Base-by-base conservation (phyloP, 2,329 filamentous ascomycete genomes). In the Pseudogymnoascus sp. region DNA sequence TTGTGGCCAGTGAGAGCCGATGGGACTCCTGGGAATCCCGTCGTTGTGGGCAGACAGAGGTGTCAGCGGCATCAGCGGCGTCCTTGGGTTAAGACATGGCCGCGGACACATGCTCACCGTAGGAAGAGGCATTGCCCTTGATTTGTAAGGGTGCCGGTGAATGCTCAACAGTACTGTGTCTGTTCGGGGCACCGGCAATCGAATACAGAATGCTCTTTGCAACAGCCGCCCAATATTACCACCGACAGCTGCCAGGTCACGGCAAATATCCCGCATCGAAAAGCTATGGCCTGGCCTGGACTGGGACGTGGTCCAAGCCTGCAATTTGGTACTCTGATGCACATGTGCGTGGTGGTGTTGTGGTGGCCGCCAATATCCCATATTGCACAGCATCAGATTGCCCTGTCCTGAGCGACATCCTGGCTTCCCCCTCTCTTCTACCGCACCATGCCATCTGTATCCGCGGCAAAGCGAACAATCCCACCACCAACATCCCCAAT, bases 41-140 rank as follows among this genome's bases (percentile, higher is more conserved):
- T 54, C 28, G n/a, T 11, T 6, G 32, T 20, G 47, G 47, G 47
- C 28, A 18, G 47, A 18, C n/a, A 11, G 28, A 32, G 4, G 25
- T 54, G 28, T 54, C 47, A 54, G 47, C 47, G 28, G 47, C 47
- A 54, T 54, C 47, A 54, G 47, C 47, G 47, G 47, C 47, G 28
- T 54, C 47, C 9, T 12, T 20, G 25, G 47, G 28, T 32, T 14
- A 18, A 54, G 16, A 54, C 47, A 54, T 7, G 25, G 47, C 18
- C n/a, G 14, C 43, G 28, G 25, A 30, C 1, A 47, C 11, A 47
- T 47, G 14, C 11, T 38, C n/a, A 6, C 35, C 6, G 12, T 14
- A 28, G 22, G 14, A 22, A 32, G n/a, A 30, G 43, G 18, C 25
- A 16, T 54, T 9, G 18, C 32, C n/a, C 43, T 30, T 54, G 25